These are phyloP conservation scores for Sclerotinia subarctica DNA, from an alignment of 2,329 filamentous ascomycete species.

Conservation along the genomic window DNA sequence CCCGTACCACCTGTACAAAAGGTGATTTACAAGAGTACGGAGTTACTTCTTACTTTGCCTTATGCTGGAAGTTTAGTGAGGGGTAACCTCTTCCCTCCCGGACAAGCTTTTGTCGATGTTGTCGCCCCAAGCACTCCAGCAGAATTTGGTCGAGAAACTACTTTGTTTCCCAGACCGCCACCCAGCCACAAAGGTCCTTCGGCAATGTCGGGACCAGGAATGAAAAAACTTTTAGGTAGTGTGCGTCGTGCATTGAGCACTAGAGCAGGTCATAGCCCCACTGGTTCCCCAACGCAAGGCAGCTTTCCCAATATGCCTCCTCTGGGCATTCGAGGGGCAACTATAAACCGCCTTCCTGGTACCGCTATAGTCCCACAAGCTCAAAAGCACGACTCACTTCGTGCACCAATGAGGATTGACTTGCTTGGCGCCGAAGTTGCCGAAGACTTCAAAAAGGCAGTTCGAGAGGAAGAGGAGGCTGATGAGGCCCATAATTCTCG, in stretches of 20 bases:
- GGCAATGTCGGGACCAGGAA: conserved; percentile 67
- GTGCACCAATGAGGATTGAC: conserved; percentile 68
- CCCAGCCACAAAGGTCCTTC: conserved; percentile 49
- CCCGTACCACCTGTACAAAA: conserved; percentile 47
- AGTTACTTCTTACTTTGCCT: conserved; percentile 60
- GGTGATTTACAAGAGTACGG: conserved; percentile 51
- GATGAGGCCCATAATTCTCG: conserved; percentile 34
- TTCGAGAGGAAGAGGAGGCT: conserved; percentile 59
- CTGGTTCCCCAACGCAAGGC: conserved; percentile 39
- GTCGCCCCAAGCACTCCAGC: conserved; percentile 50
- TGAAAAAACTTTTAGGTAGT: conserved; percentile 82
- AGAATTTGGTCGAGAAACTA: conserved; percentile 51
- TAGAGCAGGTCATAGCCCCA: conserved; percentile 28
- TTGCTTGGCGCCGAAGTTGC: conserved; percentile 73
- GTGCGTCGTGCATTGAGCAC: conserved; percentile 79
- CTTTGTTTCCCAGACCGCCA: conserved; percentile 44
- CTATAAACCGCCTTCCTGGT: conserved; percentile 57
- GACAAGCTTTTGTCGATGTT: conserved; percentile 74
- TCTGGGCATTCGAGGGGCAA: conserved; percentile 43
- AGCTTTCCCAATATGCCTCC: conserved; percentile 38
- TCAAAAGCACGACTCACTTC: conserved; percentile 44
- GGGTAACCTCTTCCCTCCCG: conserved; percentile 79
- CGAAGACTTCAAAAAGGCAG: conserved; percentile 74
- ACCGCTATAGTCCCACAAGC: conserved; percentile 59
- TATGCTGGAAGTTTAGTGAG: conserved; percentile 83